A percentile compares a stretch with the other conserved stretches of the same genome.
phyloP scores from a whole-genome alignment of 768 basidiomycete genomes.

The Xerocomellus amylosporus region DNA sequence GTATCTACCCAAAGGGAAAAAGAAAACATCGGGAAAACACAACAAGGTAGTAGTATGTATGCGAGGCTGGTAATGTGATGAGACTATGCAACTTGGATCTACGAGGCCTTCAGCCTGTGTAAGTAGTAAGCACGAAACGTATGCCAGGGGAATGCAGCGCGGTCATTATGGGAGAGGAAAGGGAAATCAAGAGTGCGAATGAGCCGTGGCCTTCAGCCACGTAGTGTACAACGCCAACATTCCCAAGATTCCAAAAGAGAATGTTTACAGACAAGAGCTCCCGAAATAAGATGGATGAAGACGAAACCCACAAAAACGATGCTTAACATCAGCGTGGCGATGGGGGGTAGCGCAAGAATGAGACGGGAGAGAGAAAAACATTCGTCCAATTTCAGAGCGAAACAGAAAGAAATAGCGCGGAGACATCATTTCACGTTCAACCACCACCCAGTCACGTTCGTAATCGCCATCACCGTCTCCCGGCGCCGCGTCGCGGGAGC shows the following conservation, averaged over 20 bases:
- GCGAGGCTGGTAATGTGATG: constrained; percentile 19
- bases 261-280: constrained; percentile 11
- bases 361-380: constrained; percentile 4
- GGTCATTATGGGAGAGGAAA: constrained; percentile 1
- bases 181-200: constrained; percentile 13
- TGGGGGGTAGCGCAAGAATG: constrained; percentile 22
- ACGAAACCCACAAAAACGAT: constrained; percentile 13
- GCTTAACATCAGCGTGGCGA: constrained; percentile 25
- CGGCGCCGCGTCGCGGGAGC: constrained; percentile 45
- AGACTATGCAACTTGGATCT: constrained; percentile 24
- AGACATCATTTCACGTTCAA: constrained; percentile 8
- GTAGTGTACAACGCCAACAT: constrained; percentile 16
- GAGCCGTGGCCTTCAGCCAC: constrained; percentile 32
- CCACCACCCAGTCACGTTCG: constrained; percentile 10
- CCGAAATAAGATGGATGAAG: constrained; percentile 3
- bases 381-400: constrained; percentile 12
- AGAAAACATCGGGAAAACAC: constrained; percentile 17
- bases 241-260: constrained; percentile 15
- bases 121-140: constrained; percentile 26
- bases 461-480: constrained; percentile 22
- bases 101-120: constrained; percentile 36
- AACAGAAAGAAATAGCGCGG: constrained; percentile 3
- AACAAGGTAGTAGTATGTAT: constrained; percentile 24
- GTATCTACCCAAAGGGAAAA: constrained; percentile 12
- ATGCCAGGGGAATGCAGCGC: constrained; percentile 15